These are phyloP conservation scores for Aspergillus amoenus DNA, from an alignment of 2,329 filamentous ascomycete species.

Conservation along the genomic window DNA sequence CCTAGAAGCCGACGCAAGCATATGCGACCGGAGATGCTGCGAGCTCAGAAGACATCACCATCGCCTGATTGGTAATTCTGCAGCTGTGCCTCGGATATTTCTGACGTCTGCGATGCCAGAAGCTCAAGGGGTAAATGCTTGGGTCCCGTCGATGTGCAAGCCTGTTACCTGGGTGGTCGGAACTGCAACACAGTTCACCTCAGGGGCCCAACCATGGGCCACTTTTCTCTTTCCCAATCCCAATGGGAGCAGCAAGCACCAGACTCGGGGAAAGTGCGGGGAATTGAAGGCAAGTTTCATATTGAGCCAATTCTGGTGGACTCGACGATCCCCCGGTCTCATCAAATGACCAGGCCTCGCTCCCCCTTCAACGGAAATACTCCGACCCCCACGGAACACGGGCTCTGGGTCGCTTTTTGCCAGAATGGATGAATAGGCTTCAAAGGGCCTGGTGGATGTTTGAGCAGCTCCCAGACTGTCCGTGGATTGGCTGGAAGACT, in stretches of 20 bases:
- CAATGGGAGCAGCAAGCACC: neutral
- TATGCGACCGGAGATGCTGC: conserved; percentile 13
- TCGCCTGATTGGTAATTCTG: neutral
- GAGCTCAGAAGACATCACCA: conserved; percentile 6
- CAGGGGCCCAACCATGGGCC: neutral
- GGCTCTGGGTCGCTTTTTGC: neutral
- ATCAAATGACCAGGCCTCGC: neutral
- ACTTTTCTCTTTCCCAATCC: neutral
- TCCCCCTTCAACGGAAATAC: conserved; percentile 8
- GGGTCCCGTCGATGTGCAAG: neutral
- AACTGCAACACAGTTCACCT: no score
- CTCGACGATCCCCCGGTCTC: conserved; percentile 1
- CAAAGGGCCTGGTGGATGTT: neutral
- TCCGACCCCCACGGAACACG: conserved; percentile 13
- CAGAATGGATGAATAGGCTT: conserved; percentile 2
- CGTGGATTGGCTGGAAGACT: neutral
- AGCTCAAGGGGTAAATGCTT: conserved; percentile 2
- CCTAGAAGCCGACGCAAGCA: neutral
- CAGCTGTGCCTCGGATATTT: conserved; percentile 8
- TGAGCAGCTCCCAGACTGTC: neutral
- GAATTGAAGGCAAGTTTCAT: neutral
- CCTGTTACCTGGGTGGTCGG: neutral
- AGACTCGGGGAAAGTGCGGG: conserved; percentile 2
- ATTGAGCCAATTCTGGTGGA: neutral
- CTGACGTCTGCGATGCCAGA: neutral